phyloP scores from a whole-genome alignment of 129 eudicot genomes.

The Oenanthe sinensis region DNA sequence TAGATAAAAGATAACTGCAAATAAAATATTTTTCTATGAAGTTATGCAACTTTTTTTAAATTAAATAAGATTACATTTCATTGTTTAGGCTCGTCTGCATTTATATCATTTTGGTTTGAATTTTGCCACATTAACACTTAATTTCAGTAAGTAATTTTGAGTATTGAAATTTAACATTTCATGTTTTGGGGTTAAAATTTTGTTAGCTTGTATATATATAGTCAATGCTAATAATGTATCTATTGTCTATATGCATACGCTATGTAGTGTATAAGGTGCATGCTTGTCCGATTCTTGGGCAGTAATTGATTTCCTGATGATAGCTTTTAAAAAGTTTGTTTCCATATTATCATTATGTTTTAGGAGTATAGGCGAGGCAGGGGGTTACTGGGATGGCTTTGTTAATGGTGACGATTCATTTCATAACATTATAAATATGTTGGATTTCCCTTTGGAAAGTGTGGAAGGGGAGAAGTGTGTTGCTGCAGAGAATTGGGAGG shows the following conservation, averaged over 20 bases:
- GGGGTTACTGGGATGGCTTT: slow-evolving; percentile 10
- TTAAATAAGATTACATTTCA: too few relatives aligned
- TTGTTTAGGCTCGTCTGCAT: background rate
- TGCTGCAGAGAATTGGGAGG: background rate
- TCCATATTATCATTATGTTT: background rate
- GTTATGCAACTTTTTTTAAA: background rate
- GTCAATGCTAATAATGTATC: background rate
- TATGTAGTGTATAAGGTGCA: background rate
- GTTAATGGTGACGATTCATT: slow-evolving; percentile 7
- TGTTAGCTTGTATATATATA: background rate
- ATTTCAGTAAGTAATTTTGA: background rate
- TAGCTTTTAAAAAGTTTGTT: background rate
- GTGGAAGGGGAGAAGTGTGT: slow-evolving; percentile 8
- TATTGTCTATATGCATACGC: background rate
- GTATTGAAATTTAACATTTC: background rate
- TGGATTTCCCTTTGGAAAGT: slow-evolving; percentile 13
- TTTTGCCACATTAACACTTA: background rate
- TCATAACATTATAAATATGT: slow-evolving; percentile 5
- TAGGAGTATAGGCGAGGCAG: background rate
- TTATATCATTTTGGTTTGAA: background rate
- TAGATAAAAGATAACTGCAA: background rate
- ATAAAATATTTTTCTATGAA: background rate
- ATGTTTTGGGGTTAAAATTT: background rate
- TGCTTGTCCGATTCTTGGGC: background rate
- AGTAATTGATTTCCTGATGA: background rate